phyloP scores from a whole-genome alignment of 1,284 basidiomycete species.

The Rhodotorula sp. region DNA sequence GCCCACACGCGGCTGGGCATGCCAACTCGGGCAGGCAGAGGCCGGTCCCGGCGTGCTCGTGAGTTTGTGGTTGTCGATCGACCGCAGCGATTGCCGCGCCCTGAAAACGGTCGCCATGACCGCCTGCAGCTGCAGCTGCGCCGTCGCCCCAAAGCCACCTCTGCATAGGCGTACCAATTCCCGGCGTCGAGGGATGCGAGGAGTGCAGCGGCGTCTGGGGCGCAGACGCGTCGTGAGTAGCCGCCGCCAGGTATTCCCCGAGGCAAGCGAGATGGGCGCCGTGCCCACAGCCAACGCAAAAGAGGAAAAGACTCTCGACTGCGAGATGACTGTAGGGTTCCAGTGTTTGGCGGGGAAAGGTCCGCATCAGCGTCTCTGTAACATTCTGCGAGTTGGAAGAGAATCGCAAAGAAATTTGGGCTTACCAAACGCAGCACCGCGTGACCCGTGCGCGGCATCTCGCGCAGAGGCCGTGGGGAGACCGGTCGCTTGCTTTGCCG shows the following conservation, averaged over 20 bases:
- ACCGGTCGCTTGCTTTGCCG: conserved; percentile 32
- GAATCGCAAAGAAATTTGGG: background rate
- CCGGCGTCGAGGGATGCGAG: conserved; percentile 38
- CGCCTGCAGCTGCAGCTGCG: background rate
- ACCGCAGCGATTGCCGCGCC: background rate
- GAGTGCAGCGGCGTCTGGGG: conserved; percentile 20
- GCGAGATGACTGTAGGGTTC: conserved; percentile 25
- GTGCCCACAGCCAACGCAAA: conserved; percentile 38
- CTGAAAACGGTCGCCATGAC: background rate
- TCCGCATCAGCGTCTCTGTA: too few species aligned
- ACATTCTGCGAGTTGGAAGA: too few species aligned
- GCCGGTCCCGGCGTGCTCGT: background rate
- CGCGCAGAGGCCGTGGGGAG: conserved; percentile 26
- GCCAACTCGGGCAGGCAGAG: background rate
- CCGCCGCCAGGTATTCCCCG: conserved; percentile 13
- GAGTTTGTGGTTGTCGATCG: background rate
- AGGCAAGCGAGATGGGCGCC: conserved; percentile 36
- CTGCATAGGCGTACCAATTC: conserved; percentile 26
- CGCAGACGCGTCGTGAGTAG: background rate
- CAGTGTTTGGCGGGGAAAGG: too few species aligned
- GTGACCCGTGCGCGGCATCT: conserved; percentile 21
- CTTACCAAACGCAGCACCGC: conserved; percentile 37
- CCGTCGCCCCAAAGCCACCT: conserved; percentile 34
- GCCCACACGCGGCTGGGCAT: conserved; percentile 36
- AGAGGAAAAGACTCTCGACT: conserved; percentile 24